Evolutionary conservation across 805 yeast genomes (phyloP), one percentile per base, ranked within the genome.

Genomic region (Zygotorulaspora chibaensis): DNA sequence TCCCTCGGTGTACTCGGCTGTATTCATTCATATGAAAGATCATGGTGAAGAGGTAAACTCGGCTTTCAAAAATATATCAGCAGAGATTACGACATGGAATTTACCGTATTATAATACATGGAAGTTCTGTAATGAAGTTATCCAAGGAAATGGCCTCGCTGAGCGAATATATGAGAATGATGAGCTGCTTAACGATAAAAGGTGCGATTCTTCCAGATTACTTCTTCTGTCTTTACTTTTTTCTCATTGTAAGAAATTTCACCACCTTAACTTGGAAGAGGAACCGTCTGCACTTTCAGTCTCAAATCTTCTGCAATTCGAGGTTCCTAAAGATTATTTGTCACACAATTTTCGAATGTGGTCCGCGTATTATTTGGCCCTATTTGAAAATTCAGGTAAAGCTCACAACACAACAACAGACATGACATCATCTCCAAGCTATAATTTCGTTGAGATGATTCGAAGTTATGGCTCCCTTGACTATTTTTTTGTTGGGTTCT

Each of bases 161-260:
- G 18, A 27, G 3, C 48, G 43, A 20, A 39, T 54, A 10, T 54
- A 53, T 43, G 11, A 39, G 12, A 36, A 36, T 11, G 42, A 41
- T 12, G 61, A 52, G 20, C 26, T 57, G 3, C 27, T 61, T 31
- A 41, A 36, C 3, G 39, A 37, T 10, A 39, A 33, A 4, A 10
- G 25, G 12, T 46, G 45, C 35, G 40, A 38, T 6, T 12, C 31
- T 10, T 43, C 52, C 10, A 43, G 50, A 10, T 6, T 56, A 7
- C 15, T 40, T 2, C 40, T 57, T 8, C 35, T 60, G 10, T 61
- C 63, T 3, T 31, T 51, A 17, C 39, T 61, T 10, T 52, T 54
- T 34, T 40, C 42, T 20, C 39, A 45, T 38, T 43, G 51, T 15
- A 23, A 42, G n/a, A 35, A 37, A n/a, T 57, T 57, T 1, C 37